phyloP scores from a whole-genome alignment of 2,329 filamentous ascomycete species.

The Cladophialophora exuberans region DNA sequence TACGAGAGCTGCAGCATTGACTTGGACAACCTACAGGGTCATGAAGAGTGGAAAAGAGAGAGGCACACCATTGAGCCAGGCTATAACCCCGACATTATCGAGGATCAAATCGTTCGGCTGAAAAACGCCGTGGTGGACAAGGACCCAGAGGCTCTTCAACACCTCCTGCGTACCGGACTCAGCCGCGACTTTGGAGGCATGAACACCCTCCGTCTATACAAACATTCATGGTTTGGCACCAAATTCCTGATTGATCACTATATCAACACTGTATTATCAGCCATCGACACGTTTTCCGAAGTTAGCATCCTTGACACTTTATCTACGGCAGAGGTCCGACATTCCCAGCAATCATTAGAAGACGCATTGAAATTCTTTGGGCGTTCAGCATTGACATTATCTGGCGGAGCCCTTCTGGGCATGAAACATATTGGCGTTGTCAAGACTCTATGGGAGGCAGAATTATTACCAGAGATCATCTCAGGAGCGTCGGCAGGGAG shows the following conservation, averaged over 20 bases:
- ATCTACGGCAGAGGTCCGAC: slow-evolving; percentile 21
- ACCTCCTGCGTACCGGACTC: slow-evolving; percentile 77
- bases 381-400: slow-evolving; percentile 79
- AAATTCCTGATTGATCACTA: slow-evolving; percentile 87
- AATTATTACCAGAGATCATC: slow-evolving; percentile 80
- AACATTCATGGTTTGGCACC: slow-evolving; percentile 81
- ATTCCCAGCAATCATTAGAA: slow-evolving; percentile 27
- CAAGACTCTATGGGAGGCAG: slow-evolving; percentile 75
- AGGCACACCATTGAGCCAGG: slow-evolving; percentile 60
- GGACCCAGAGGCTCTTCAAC: slow-evolving; percentile 77
- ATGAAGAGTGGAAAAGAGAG: slow-evolving; percentile 78
- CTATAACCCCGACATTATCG: slow-evolving; percentile 72
- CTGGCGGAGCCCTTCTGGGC: slow-evolving; percentile 84
- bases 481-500: slow-evolving; percentile 86
- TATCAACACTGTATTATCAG: slow-evolving; percentile 75
- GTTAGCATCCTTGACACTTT: slow-evolving; percentile 48
- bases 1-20: slow-evolving; percentile 78
- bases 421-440: slow-evolving; percentile 91
- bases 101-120: slow-evolving; percentile 70
- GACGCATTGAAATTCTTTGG: slow-evolving; percentile 48
- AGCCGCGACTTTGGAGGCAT: slow-evolving; percentile 83
- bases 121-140: slow-evolving; percentile 72
- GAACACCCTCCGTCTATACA: slow-evolving; percentile 80
- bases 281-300: slow-evolving; percentile 72
- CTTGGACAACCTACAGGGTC: slow-evolving; percentile 77